phyloP scores from a whole-genome alignment of 441 rosid species.

The Gossypium lobatum region DNA sequence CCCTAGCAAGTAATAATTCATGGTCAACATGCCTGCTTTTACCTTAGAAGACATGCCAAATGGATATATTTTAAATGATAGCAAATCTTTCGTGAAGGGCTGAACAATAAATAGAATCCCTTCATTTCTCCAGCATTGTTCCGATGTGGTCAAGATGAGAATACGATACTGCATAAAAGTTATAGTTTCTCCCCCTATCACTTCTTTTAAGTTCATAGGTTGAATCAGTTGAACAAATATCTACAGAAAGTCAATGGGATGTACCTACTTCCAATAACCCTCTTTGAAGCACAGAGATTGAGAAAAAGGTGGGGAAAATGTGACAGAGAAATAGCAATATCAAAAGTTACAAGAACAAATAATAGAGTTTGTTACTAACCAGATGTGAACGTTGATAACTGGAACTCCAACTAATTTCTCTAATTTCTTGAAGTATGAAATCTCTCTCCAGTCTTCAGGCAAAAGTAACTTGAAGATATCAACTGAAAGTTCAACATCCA shows the following conservation, averaged over 20 bases:
- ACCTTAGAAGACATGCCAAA: not conserved
- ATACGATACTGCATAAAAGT: not conserved
- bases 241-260: not conserved
- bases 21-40: not conserved
- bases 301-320: not conserved
- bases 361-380: slow-evolving; percentile 48
- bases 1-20: not conserved
- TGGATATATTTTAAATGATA: not conserved
- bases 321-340: not conserved
- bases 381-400: slow-evolving; percentile 85
- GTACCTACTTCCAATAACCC: not conserved
- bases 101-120: not conserved
- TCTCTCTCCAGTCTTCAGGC: slow-evolving; percentile 78
- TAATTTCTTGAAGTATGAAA: slow-evolving; percentile 73
- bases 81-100: not conserved
- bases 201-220: not conserved
- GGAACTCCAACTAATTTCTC: slow-evolving; percentile 96
- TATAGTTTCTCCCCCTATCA: not conserved
- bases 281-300: not conserved
- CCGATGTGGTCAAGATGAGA: not conserved
- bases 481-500: slow-evolving; percentile 37
- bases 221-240: not conserved
- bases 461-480: slow-evolving; percentile 84
- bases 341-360: not conserved
- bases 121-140: not conserved